These are phyloP conservation scores for Lindgomyces ingoldianus DNA, from an alignment of 495 filamentous ascomycete genomes.

Conservation along the genomic window DNA sequence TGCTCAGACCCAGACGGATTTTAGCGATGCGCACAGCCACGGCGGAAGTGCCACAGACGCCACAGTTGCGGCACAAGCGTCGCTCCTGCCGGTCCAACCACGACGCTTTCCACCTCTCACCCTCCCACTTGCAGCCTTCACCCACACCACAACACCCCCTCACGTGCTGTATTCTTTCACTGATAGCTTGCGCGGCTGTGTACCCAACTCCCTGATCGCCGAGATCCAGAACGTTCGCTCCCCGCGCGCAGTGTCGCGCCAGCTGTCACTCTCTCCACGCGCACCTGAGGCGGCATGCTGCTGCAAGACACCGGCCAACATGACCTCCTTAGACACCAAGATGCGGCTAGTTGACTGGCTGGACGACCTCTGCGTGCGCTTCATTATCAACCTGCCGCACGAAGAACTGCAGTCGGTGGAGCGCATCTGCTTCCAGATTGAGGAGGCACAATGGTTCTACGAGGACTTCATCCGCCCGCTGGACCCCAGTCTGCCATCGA, in stretches of 20 bases:
- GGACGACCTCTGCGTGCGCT: slow-evolving; percentile 92
- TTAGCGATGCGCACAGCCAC: background rate
- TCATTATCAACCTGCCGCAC: slow-evolving; percentile 90
- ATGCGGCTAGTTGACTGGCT: slow-evolving; percentile 91
- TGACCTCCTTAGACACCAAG: slow-evolving; percentile 67
- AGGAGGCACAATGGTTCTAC: slow-evolving; percentile 99
- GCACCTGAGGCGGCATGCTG: slow-evolving; percentile 32
- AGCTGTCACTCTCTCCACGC: slow-evolving; percentile 4
- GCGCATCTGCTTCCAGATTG: slow-evolving; percentile 95
- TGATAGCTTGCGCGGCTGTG: background rate
- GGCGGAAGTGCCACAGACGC: background rate
- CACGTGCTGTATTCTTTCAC: slow-evolving; percentile 12
- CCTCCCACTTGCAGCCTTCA: background rate
- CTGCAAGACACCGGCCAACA: slow-evolving; percentile 51
- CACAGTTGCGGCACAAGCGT: background rate
- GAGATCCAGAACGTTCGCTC: background rate
- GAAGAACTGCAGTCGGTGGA: slow-evolving; percentile 87
- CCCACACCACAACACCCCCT: background rate
- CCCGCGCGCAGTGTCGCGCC: slow-evolving; percentile 8
- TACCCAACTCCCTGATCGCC: background rate
- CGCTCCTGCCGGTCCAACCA: background rate
- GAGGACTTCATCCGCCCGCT: slow-evolving; percentile 96
- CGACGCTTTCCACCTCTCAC: slow-evolving; percentile 1
- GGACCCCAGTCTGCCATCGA: slow-evolving; percentile 78
- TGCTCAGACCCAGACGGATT: background rate